Evolutionary conservation across 495 filamentous ascomycete genomes (phyloP).

Genomic region (Neurospora sp.): DNA sequence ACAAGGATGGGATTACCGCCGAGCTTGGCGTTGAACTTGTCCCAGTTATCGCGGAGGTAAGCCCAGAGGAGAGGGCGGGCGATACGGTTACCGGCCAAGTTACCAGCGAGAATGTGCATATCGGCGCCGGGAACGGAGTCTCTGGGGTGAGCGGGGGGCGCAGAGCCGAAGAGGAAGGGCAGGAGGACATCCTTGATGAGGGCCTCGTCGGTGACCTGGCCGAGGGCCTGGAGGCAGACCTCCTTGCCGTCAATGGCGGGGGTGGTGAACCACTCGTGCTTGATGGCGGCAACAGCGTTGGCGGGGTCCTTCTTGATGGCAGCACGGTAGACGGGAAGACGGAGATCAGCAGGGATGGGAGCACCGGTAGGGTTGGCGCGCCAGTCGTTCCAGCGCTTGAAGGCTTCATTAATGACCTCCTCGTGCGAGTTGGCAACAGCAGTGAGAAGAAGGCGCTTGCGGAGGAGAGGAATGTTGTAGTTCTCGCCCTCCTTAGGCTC

Average conservation of each 20-base stretch:
- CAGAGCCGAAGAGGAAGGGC: conserved; percentile 72
- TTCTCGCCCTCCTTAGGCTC: conserved; percentile 65
- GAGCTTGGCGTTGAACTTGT: conserved; percentile 52
- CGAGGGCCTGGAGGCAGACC: conserved; percentile 65
- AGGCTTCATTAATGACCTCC: conserved; percentile 58
- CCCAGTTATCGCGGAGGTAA: conserved; percentile 75
- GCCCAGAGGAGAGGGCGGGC: conserved; percentile 67
- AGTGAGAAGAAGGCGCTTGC: conserved; percentile 64
- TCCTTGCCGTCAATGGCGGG: conserved; percentile 85
- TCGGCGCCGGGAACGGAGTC: conserved; percentile 53
- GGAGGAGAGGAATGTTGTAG: conserved; percentile 69
- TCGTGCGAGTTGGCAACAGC: conserved; percentile 67
- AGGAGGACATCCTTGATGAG: conserved; percentile 62
- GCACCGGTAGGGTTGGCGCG: conserved; percentile 50
- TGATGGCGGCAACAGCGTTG: conserved; percentile 58
- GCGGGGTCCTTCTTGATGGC: conserved; percentile 58
- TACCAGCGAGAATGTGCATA: conserved; percentile 66
- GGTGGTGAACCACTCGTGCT: conserved; percentile 71
- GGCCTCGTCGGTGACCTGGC: conserved; percentile 56
- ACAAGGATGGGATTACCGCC: conserved; percentile 71
- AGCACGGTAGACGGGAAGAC: conserved; percentile 67
- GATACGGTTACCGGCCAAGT: conserved; percentile 60
- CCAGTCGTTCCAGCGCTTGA: conserved; percentile 66
- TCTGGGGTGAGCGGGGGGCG: conserved; percentile 37
- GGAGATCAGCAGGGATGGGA: conserved; percentile 71